phyloP scores from a whole-genome alignment of 306 rosid genomes.

The Astragalus membranaceus region DNA sequence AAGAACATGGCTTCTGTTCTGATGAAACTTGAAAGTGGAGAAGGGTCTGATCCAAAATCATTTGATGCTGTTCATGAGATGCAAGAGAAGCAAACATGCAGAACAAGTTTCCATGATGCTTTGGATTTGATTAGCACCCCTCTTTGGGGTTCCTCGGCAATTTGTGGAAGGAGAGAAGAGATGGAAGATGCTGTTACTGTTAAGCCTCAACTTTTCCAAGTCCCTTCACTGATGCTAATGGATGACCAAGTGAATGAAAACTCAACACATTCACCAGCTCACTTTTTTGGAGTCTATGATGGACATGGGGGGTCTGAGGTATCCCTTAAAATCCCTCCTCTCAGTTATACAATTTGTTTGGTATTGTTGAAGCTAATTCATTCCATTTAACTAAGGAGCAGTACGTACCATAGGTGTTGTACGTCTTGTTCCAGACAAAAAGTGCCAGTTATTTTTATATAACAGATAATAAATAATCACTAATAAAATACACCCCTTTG shows the following conservation, averaged over 20 bases:
- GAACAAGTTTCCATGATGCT: constrained; percentile 23
- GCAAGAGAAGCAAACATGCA: constrained; percentile 28
- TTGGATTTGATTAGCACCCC: constrained; percentile 34
- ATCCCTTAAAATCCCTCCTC: not conserved
- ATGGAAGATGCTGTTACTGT: constrained; percentile 74
- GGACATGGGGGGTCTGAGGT: constrained; percentile 86
- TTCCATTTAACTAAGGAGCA: constrained; percentile 15
- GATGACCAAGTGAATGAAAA: constrained; percentile 29
- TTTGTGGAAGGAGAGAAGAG: constrained; percentile 65
- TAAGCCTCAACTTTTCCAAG: constrained; percentile 43
- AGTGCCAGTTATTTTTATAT: too few species aligned
- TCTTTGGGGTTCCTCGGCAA: constrained; percentile 59
- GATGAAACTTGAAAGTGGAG: constrained; percentile 29
- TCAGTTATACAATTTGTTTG: not conserved
- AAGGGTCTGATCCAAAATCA: constrained; percentile 32
- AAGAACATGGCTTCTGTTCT: constrained; percentile 27
- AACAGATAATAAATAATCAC: too few species aligned
- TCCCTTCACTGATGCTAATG: constrained; percentile 40
- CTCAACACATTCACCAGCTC: constrained; percentile 26
- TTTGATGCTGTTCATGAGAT: constrained; percentile 6
- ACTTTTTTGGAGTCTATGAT: constrained; percentile 73
- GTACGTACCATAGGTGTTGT: too few species aligned
- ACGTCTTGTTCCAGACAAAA: too few species aligned
- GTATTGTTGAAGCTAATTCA: constrained; percentile 15
- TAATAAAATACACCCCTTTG: too few species aligned